Base-by-base conservation (phyloP, 371 early-diverging fungal genomes). In the Entomophthora muscae region DNA sequence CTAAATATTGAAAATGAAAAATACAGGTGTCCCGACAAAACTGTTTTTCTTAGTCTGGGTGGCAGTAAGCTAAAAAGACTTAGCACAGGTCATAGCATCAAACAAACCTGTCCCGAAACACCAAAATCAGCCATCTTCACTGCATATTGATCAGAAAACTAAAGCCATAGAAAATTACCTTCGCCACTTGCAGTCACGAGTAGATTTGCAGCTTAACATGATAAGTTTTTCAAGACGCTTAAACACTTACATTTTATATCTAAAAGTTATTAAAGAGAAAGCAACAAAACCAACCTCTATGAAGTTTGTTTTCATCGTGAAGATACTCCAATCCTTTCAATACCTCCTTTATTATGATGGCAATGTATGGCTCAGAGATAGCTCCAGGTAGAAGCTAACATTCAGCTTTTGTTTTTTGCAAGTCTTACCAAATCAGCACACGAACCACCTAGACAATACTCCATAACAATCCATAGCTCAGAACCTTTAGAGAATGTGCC, bases 61-160 rank as follows among this genome's bases (percentile, higher is more conserved):
- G 1, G 91, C 91, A 21, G 94, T 91, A 22, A 97, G 78, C 83
- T 83, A 10, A 42, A 42, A 65, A 62, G 32, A 10, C 12, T 42
- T 13, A 59, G 26, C n/a, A 61, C 3, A 30, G 3, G 52, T 28
- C 22, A 57, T 17, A 32, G 3, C 24, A 21, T 52, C 22, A 22
- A 27, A 23, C n/a, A 21, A 57, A 84, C 80, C 76, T 94, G 95
- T 33, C 93, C 95, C 13, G 93, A 91, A 12, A 98, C 97, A 30
- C 98, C 98, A 79, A 98, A 98, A 75, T 98, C 98, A 24, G 96
- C 95, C 67, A 98, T 75, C 69, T 96, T 95, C 60, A 95, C 93
- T 77, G n/a, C n/a, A 69, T 10, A 29, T n/a, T n/a, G 31, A 26
- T 65, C 2, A 52, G 12, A 29, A 22, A 32, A 53, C 30, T 58